These are phyloP conservation scores for Penicillium coffeae DNA, from an alignment of 495 filamentous ascomycete genomes.

Conservation along the genomic window DNA sequence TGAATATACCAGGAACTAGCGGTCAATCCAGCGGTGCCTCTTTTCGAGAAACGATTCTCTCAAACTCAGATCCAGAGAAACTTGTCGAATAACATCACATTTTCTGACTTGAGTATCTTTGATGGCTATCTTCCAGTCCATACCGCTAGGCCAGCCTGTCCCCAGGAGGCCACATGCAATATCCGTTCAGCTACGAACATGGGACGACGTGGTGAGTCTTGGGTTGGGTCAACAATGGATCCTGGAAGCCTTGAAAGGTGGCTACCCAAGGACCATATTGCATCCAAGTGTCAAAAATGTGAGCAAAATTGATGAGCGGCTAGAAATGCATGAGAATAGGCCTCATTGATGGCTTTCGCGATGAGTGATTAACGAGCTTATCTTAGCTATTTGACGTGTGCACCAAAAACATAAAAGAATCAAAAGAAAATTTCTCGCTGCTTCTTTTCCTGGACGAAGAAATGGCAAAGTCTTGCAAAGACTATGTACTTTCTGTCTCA, in stretches of 20 bases:
- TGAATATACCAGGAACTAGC: too few relatives aligned
- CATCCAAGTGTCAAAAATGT: slow-evolving; percentile 4
- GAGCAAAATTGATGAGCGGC: not conserved
- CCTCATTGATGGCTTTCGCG: not conserved
- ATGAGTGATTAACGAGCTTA: too few relatives aligned
- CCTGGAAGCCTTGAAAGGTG: slow-evolving; percentile 8
- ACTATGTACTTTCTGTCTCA: too few relatives aligned
- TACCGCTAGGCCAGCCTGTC: too few relatives aligned
- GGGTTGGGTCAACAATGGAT: not conserved
- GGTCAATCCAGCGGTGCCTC: too few relatives aligned
- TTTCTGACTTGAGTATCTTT: too few relatives aligned
- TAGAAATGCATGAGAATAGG: not conserved
- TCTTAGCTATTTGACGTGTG: not conserved
- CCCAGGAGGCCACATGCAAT: too few relatives aligned
- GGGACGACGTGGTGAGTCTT: not conserved
- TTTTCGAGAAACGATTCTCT: too few relatives aligned
- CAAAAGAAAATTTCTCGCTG: slow-evolving; percentile 1
- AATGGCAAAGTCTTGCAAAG: not conserved
- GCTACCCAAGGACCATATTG: slow-evolving; percentile 14
- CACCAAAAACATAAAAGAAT: not conserved
- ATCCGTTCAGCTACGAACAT: not conserved
- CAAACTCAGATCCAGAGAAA: too few relatives aligned
- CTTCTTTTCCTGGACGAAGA: slow-evolving; percentile 1
- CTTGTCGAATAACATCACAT: too few relatives aligned
- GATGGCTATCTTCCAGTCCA: too few relatives aligned